Base-by-base conservation (phyloP, 345 rosid genomes). In the Ailanthus altissimus region DNA sequence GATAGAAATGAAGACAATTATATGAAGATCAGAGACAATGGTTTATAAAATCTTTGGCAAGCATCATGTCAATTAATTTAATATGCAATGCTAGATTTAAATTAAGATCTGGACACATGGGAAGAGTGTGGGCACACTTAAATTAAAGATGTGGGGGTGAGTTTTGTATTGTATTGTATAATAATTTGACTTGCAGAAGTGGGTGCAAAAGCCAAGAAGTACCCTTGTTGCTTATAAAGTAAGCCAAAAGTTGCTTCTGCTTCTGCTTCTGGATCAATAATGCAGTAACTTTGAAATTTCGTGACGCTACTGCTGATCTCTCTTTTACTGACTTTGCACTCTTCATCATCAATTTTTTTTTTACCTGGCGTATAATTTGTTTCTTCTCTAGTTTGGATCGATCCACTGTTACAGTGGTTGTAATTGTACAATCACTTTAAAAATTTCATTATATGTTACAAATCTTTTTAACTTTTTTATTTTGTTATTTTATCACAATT, bases 81-180 rank as follows among this genome's bases (percentile, higher is more conserved):
- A 20, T 10, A 65, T 9, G 11, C 32, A 25, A 21, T 42, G 26
- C 11, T 42, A 42, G 15, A n/a, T 65, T 65, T 23, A 3, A 13
- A 20, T 45, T 45, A 26, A 67, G 38, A 45, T 60, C 20, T 2
- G 20, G 14, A 8, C 45, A 50, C 15, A 32, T 50, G 73, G 38
- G 14, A 46, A 67, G 38, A 46, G 36, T 23, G 56, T 13, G 54
- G 59, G 73, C 73, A 69, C 45, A 69, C 14, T n/a, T n/a, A n/a
- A n/a, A n/a, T 69, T 16, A 36, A 49, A 28, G 59, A 69, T 26
- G 58, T 26, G 57, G 58, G 14, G 70, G 5, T 5, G 43, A 3
- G 38, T 32, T 32, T 32, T 32, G 38, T 32, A 32, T 32, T 32
- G 38, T 32, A 32, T 32, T 32, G n/a, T 32, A 32, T 32, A 32